Base-by-base conservation (phyloP, 2,329 filamentous ascomycete genomes). In the Nigrograna mackinnonii region DNA sequence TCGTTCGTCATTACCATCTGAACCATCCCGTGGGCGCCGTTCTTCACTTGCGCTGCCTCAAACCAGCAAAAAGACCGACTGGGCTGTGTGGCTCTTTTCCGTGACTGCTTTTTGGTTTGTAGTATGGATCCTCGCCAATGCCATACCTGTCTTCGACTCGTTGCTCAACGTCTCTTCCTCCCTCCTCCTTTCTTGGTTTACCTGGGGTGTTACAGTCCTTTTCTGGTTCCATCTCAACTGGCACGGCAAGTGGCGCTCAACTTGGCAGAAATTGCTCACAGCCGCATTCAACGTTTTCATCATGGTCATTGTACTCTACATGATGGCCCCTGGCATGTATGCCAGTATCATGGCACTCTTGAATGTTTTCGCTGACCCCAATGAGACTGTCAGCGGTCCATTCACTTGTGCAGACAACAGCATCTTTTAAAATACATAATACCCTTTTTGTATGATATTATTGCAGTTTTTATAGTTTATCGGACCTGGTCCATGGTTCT, bases 121-220 rank as follows among this genome's bases (percentile, higher is more conserved):
- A 2, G 82, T 83, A 2, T 85, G 82, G 73, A 68, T 87, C 47
- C 83, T 89, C 43, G 82, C 84, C 6, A 78, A 84, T 57, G 80
- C 81, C 0, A 84, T 88, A 6, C 85, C 85, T 0, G 77, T 82
- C 33, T 89, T 88, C 69, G 80, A 79, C 58, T 77, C 79, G 39
- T 70, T 89, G 6, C 70, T 88, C 9, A 79, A 78, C 13, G 65
- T 87, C 19, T 78, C 86, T 12, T 57, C 56, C 5, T 53, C 82
- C 2, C 64, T 85, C 2, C 85, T 86, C 45, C 80, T 78, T 16
- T 80, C 76, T 36, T 86, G 84, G 83, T 87, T 87, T 64, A 83
- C 79, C 24, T 77, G 67, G 43, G 49, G 50, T 20, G 50, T 58
- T 9, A 47, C 53, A 0, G 50, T 24, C 22, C 38, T 47, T 13